Conservation (phyloP, 805 yeast genomes). For the Barnettozyma botsteinii region DNA sequence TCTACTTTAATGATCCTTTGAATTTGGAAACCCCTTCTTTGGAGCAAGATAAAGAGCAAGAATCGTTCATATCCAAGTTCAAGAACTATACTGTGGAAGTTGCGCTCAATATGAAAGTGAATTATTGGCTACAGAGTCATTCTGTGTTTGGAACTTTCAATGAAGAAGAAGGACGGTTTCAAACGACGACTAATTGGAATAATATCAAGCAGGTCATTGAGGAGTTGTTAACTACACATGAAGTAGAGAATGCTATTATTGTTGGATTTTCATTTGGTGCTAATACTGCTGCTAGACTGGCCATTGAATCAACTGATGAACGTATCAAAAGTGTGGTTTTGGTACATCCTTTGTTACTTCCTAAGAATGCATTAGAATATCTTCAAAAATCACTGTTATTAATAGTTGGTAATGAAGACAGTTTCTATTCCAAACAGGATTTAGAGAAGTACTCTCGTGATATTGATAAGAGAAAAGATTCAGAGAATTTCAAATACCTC, state of each 20-base stretch:
- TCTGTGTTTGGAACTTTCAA: slow-evolving; percentile 19
- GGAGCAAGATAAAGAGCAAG: background rate
- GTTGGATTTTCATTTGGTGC: slow-evolving; percentile 25
- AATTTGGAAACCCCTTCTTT: slow-evolving; percentile 8
- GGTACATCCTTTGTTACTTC: slow-evolving; percentile 23
- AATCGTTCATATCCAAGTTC: slow-evolving; percentile 15
- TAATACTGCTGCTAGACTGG: slow-evolving; percentile 19
- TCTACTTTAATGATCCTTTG: slow-evolving; percentile 20
- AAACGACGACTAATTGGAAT: slow-evolving; percentile 19
- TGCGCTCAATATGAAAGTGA: slow-evolving; percentile 14
- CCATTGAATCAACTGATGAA: slow-evolving; percentile 14
- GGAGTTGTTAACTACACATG: slow-evolving; percentile 17
- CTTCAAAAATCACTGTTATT: slow-evolving; percentile 13
- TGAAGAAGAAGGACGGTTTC: slow-evolving; percentile 13
- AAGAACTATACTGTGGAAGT: slow-evolving; percentile 18
- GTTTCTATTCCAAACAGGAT: slow-evolving; percentile 14
- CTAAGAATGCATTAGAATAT: slow-evolving; percentile 12
- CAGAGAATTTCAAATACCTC: slow-evolving; percentile 9
- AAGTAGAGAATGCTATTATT: slow-evolving; percentile 16
- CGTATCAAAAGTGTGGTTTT: slow-evolving; percentile 17
- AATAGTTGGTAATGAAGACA: slow-evolving; percentile 17
- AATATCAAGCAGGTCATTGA: slow-evolving; percentile 13
- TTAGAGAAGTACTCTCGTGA: slow-evolving; percentile 10
- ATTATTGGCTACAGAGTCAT: slow-evolving; percentile 22
- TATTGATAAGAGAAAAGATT: slow-evolving; percentile 10